phyloP scores from a whole-genome alignment of 768 basidiomycete genomes.

The Grammothele lineata region DNA sequence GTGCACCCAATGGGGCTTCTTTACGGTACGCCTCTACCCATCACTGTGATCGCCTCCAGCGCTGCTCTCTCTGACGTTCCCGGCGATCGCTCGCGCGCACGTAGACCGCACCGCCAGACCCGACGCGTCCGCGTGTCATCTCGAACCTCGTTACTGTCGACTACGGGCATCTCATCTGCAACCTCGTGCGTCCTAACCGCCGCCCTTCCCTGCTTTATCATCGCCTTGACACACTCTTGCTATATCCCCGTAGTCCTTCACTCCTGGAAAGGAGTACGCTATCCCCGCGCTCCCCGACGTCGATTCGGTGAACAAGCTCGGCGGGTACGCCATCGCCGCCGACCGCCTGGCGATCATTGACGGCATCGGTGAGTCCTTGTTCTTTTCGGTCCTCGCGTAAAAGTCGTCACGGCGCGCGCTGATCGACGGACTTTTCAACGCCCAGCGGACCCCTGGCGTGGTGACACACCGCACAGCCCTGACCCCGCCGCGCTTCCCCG shows the following conservation, averaged over 20 bases:
- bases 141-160: constrained; percentile 68
- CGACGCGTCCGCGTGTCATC: constrained; percentile 64
- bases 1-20: constrained; percentile 75
- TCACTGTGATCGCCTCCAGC: no score
- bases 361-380: constrained; percentile 55
- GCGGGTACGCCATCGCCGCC: constrained; percentile 74
- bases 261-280: constrained; percentile 67
- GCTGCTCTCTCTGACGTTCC: constrained; percentile 45
- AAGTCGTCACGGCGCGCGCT: no score
- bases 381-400: no score
- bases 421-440: not conserved
- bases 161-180: constrained; percentile 66
- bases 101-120: constrained; percentile 75
- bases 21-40: constrained; percentile 18
- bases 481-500: constrained; percentile 51
- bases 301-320: constrained; percentile 73
- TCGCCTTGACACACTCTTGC: no score
- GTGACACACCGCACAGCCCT: constrained; percentile 75
- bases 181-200: constrained; percentile 36
- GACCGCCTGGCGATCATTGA: constrained; percentile 86
- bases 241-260: constrained; percentile 74
- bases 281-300: constrained; percentile 76
- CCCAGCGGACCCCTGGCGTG: constrained; percentile 85
- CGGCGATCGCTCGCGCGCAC: no score
- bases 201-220: no score